Evolutionary conservation across 257 asterid genomes (phyloP).

Genomic region (Cruciata laevipes): DNA sequence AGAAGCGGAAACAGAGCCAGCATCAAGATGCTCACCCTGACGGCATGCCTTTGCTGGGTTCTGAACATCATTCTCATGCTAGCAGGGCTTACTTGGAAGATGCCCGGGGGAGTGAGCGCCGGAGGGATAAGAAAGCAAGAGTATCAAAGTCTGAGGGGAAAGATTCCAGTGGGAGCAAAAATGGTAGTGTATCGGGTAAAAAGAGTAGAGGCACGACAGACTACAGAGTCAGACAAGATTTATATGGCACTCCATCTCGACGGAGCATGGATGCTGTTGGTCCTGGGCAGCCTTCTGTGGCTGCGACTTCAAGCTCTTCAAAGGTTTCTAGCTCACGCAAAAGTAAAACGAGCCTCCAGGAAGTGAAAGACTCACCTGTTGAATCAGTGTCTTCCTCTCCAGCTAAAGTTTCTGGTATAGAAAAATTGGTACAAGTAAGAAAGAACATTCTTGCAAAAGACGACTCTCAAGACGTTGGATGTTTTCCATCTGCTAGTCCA

Average conservation of each 20-base stretch:
- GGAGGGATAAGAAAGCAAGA: constrained; percentile 73
- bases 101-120: constrained; percentile 38
- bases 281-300: constrained; percentile 50
- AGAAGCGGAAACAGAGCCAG: constrained; percentile 58
- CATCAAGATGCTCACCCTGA: constrained; percentile 26
- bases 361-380: constrained; percentile 79
- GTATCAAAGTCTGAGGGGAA: constrained; percentile 59
- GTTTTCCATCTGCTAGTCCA: constrained; percentile 35
- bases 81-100: constrained; percentile 38
- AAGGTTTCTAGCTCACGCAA: constrained; percentile 85
- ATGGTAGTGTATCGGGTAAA: constrained; percentile 30
- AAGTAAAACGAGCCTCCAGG: constrained; percentile 56
- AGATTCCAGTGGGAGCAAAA: constrained; percentile 42
- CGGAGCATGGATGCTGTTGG: constrained; percentile 36
- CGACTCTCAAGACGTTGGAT: constrained; percentile 39
- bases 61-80: constrained; percentile 31
- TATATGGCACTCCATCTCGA: constrained; percentile 30
- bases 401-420: constrained; percentile 38
- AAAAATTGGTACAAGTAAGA: constrained; percentile 36
- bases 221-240: constrained; percentile 31
- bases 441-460: constrained; percentile 36
- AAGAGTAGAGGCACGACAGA: constrained; percentile 38
- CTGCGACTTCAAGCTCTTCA: constrained; percentile 97
- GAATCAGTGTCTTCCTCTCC: constrained; percentile 99
- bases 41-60: constrained; percentile 24